phyloP scores from a whole-genome alignment of 2,329 filamentous ascomycete species.

The Nemania bipapillata region DNA sequence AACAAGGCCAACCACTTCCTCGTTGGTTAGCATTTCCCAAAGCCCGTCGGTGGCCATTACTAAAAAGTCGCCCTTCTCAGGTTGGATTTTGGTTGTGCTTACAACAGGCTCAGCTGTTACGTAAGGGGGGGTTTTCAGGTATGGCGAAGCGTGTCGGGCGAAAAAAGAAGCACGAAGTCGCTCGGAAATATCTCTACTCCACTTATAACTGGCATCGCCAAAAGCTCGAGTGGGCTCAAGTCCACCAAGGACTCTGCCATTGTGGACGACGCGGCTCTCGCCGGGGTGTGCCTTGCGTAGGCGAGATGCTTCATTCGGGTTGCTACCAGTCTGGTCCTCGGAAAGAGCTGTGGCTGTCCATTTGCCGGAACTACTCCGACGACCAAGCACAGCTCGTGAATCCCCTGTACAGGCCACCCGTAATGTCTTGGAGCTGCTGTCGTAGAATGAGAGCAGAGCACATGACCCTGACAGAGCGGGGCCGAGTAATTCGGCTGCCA shows the following conservation, averaged over 20 bases:
- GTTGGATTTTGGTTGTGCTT: conserved; percentile 90
- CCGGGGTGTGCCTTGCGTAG: conserved; percentile 87
- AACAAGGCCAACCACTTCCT: conserved; percentile 95
- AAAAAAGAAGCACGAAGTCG: conserved; percentile 89
- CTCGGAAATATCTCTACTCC: conserved; percentile 84
- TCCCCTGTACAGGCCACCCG: conserved; percentile 97
- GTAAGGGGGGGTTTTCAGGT: conserved; percentile 91
- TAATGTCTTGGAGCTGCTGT: conserved; percentile 84
- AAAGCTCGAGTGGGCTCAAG: conserved; percentile 94
- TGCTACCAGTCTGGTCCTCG: conserved; percentile 92
- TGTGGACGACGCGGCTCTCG: conserved; percentile 85
- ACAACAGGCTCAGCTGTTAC: conserved; percentile 96
- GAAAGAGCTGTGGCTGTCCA: conserved; percentile 93
- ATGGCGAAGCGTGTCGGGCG: conserved; percentile 77
- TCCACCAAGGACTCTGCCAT: conserved; percentile 89
- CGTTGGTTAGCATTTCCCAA: conserved; percentile 99
- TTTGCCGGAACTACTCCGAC: conserved; percentile 80
- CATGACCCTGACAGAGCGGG: conserved; percentile 97
- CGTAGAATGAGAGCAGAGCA: conserved; percentile 95
- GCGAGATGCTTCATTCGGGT: conserved; percentile 82
- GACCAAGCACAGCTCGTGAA: conserved; percentile 91
- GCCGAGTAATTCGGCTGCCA: conserved; percentile 89
- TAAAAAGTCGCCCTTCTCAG: conserved; percentile 90
- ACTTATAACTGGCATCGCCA: conserved; percentile 97
- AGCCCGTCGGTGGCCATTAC: conserved; percentile 96